Evolutionary conservation across 371 early-diverging fungal genomes (phyloP).

Genomic region (Zancudomyces culisetae): DNA sequence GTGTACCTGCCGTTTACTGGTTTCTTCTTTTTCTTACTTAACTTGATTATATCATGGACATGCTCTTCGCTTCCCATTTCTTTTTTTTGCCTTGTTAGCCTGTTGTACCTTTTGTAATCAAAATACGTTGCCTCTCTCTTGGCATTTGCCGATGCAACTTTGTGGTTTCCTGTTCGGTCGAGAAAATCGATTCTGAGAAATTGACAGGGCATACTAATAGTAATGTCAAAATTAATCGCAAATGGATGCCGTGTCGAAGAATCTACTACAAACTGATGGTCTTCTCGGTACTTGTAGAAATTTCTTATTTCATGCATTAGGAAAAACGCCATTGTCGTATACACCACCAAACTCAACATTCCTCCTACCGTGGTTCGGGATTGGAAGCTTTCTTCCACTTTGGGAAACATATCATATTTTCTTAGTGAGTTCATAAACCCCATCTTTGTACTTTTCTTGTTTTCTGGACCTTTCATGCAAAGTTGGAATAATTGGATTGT

Average conservation of each 20-base stretch:
- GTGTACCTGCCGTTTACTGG: background rate
- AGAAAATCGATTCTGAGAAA: conserved; percentile 4
- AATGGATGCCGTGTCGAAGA: conserved; percentile 36
- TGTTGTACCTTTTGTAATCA: background rate
- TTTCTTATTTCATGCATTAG: conserved; percentile 43
- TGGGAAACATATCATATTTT: conserved; percentile 62
- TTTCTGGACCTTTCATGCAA: no score
- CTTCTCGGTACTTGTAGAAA: conserved; percentile 36
- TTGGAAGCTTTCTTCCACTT: conserved; percentile 62
- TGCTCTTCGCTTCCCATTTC: conserved; percentile 5
- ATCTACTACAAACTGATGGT: conserved; percentile 65
- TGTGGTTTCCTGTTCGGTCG: conserved; percentile 11
- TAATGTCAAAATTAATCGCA: conserved; percentile 68
- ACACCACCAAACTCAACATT: conserved; percentile 46
- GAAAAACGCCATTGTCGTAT: conserved; percentile 37
- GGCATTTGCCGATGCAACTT: conserved; percentile 4
- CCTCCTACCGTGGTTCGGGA: conserved; percentile 62
- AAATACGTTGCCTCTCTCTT: conserved; percentile 1
- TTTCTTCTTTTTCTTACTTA: conserved; percentile 3
- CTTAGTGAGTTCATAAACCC: conserved; percentile 1
- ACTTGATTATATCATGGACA: conserved; percentile 15
- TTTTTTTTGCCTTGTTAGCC: background rate
- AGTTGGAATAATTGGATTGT: no score
- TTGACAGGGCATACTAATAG: conserved; percentile 75
- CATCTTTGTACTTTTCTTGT: no score